A percentile compares a stretch with the other conserved stretches of the same genome.
These are phyloP conservation scores for Candida krabiensis DNA, from an alignment of 805 yeast species.

Conservation along the genomic window DNA sequence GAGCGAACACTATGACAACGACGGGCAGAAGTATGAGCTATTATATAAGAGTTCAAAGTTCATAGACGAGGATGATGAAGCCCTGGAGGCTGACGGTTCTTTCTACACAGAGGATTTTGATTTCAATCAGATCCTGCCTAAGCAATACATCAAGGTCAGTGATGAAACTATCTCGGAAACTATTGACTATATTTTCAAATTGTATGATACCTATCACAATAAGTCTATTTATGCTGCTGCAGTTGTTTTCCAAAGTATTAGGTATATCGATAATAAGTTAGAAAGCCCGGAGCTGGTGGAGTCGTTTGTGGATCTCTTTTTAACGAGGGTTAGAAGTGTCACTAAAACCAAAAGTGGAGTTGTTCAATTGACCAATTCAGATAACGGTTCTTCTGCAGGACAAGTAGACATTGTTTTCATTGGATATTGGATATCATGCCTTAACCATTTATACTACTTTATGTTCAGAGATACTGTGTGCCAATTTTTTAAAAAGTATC, in stretches of 20 bases:
- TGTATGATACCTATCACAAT: slow-evolving; percentile 47
- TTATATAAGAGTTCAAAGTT: slow-evolving; percentile 27
- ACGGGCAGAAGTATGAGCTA: slow-evolving; percentile 13
- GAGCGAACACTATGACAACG: slow-evolving; percentile 16
- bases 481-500: slow-evolving; percentile 51
- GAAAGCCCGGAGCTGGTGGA: slow-evolving; percentile 57
- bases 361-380: slow-evolving; percentile 28
- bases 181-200: slow-evolving; percentile 46
- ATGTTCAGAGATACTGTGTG: slow-evolving; percentile 60
- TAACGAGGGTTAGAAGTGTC: slow-evolving; percentile 59
- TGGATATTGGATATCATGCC: slow-evolving; percentile 86
- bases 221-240: slow-evolving; percentile 65
- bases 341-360: slow-evolving; percentile 63
- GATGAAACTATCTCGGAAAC: slow-evolving; percentile 55
- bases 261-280: slow-evolving; percentile 62
- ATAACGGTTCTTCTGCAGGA: slow-evolving; percentile 25
- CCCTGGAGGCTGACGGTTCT: slow-evolving; percentile 35
- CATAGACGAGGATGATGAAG: slow-evolving; percentile 31
- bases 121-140: slow-evolving; percentile 52
- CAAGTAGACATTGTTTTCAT: slow-evolving; percentile 63
- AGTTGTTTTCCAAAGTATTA: slow-evolving; percentile 63
- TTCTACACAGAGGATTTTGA: slow-evolving; percentile 44
- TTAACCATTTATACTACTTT: slow-evolving; percentile 77
- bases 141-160: slow-evolving; percentile 60
- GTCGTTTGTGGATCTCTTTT: slow-evolving; percentile 57